phyloP scores from a whole-genome alignment of 2,329 filamentous ascomycete genomes.

The Coniochaeta hoffmannii region DNA sequence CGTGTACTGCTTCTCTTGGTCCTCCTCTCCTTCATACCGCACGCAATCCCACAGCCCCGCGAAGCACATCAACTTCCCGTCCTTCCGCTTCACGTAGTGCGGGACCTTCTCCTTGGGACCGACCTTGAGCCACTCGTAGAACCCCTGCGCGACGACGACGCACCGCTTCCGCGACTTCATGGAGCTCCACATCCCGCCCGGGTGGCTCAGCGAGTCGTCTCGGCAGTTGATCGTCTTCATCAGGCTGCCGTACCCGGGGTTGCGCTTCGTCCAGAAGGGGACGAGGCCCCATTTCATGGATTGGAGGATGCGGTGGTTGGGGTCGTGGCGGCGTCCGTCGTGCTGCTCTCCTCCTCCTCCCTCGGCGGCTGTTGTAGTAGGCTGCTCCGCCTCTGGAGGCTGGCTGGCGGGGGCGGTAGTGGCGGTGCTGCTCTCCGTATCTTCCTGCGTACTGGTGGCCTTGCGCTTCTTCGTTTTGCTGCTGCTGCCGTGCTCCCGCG shows the following conservation, averaged over 20 bases:
- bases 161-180: constrained; percentile 91
- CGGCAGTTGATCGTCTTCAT: constrained; percentile 94
- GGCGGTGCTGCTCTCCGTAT: constrained; percentile 7
- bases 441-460: background rate
- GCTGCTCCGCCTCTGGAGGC: background rate
- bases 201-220: constrained; percentile 71
- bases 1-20: constrained; percentile 50
- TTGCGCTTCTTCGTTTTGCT: background rate
- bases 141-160: constrained; percentile 81
- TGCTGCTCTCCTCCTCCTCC: too few relatives aligned
- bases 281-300: constrained; percentile 95
- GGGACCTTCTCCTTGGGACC: constrained; percentile 71
- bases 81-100: constrained; percentile 74
- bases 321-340: constrained; percentile 10
- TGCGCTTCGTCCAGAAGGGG: constrained; percentile 86
- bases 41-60: constrained; percentile 91
- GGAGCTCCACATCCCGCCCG: constrained; percentile 79
- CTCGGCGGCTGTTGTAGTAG: background rate
- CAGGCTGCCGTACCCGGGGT: constrained; percentile 67
- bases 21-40: constrained; percentile 64
- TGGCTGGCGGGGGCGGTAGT: background rate
- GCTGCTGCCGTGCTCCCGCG: constrained; percentile 13
- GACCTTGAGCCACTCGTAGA: constrained; percentile 89
- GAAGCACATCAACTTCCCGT: constrained; percentile 79
- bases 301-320: constrained; percentile 71